These are phyloP conservation scores for Cercospora sp. DNA, from an alignment of 2,329 filamentous ascomycete genomes.

Conservation along the genomic window DNA sequence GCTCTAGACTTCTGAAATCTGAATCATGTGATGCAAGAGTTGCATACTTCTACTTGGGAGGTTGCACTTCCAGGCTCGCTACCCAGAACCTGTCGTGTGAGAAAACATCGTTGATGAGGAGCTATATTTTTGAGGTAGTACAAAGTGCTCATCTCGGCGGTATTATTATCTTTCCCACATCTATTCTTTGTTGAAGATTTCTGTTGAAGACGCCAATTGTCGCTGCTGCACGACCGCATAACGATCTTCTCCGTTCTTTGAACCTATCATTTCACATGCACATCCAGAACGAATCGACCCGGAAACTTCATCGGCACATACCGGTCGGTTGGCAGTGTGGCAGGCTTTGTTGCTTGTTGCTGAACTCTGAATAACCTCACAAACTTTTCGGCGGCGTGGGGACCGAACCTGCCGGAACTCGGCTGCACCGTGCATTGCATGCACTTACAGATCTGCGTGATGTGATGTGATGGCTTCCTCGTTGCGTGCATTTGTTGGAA, in stretches of 20 bases:
- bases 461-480: not conserved
- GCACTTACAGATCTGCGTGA: not conserved
- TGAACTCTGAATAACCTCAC: not conserved
- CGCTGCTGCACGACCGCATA: not conserved
- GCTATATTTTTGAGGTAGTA: not conserved
- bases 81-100: not conserved
- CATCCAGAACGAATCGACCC: not conserved
- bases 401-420: not conserved
- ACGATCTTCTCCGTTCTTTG: not conserved
- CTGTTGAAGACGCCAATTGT: not conserved
- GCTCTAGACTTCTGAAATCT: not conserved
- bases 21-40: not conserved
- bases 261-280: not conserved
- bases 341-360: not conserved
- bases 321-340: too few relatives aligned
- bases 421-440: too few relatives aligned
- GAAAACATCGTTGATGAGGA: not conserved
- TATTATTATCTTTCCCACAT: not conserved
- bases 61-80: not conserved
- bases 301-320: not conserved
- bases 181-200: not conserved
- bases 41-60: not conserved
- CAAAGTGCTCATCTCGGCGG: not conserved
- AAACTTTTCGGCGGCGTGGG: not conserved
- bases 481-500: not conserved